phyloP scores from a whole-genome alignment of 306 rosid species.

The Gastrolobium villosum region DNA sequence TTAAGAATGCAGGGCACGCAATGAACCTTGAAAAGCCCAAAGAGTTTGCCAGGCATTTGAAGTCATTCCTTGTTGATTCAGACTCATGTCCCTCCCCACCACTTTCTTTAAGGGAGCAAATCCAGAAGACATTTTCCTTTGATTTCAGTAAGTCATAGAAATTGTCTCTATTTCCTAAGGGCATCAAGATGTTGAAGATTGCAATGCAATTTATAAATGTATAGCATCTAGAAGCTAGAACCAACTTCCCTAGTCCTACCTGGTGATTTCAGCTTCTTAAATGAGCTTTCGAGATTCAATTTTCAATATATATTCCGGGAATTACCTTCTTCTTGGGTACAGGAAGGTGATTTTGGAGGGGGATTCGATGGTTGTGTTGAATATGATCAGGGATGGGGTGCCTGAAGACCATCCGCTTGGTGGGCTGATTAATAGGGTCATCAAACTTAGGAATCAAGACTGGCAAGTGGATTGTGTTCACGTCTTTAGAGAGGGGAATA shows the following conservation, averaged over 20 bases:
- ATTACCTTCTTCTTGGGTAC: no score
- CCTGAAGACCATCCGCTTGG: no score
- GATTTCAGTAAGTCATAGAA: constrained; percentile 38
- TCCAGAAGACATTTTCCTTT: constrained; percentile 42
- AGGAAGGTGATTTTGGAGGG: no score
- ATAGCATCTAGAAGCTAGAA: constrained; percentile 30
- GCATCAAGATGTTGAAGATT: constrained; percentile 30
- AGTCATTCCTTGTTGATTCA: constrained; percentile 58
- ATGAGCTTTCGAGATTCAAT: constrained; percentile 1
- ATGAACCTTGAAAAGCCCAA: constrained; percentile 67
- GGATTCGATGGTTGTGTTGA: no score
- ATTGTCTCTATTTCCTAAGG: neutral
- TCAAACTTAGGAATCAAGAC: no score
- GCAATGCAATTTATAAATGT: neutral
- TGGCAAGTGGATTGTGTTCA: no score
- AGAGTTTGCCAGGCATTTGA: constrained; percentile 63
- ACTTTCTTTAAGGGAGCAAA: constrained; percentile 43
- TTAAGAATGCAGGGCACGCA: constrained; percentile 82
- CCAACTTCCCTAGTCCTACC: constrained; percentile 34
- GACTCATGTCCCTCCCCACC: constrained; percentile 38
- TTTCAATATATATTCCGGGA: neutral
- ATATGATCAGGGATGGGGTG: no score
- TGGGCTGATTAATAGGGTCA: no score
- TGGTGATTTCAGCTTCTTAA: constrained; percentile 29
- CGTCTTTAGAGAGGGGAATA: no score